Percentiles rank a stretch among this genome's conserved stretches.
Conservation (phyloP, 2,329 filamentous ascomycete genomes). For the Hawksworthiomyces lignivorus region DNA sequence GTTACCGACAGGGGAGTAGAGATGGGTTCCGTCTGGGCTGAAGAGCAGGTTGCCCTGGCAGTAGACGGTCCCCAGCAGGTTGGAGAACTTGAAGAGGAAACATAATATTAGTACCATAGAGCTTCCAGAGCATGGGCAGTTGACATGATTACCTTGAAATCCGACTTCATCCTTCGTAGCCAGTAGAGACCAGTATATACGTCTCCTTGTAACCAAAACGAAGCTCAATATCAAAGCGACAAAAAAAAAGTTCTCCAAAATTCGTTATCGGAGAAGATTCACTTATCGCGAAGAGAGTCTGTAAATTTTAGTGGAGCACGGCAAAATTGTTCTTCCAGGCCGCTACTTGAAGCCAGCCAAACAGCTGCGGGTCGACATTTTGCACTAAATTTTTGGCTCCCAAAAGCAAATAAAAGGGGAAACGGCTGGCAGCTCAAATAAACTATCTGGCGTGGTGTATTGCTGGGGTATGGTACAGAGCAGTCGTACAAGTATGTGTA, state of each 20-base stretch:
- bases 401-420: too few species aligned
- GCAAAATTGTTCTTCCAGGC: too few species aligned
- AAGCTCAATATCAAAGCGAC: not conserved
- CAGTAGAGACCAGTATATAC: too few species aligned
- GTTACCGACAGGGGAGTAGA: constrained; percentile 95
- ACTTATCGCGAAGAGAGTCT: constrained; percentile 6
- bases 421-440: too few species aligned
- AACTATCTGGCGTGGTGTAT: too few species aligned
- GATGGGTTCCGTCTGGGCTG: constrained; percentile 89
- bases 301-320: constrained; percentile 7
- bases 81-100: constrained; percentile 69
- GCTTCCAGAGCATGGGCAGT: too few species aligned
- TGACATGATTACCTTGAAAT: constrained; percentile 72
- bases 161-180: constrained; percentile 80
- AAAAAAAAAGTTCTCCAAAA: constrained; percentile 13
- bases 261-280: constrained; percentile 10
- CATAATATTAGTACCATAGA: not conserved
- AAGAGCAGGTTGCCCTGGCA: constrained; percentile 96
- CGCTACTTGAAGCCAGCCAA: too few species aligned
- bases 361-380: too few species aligned
- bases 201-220: not conserved
- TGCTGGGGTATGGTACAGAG: too few species aligned
- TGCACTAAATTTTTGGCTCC: too few species aligned
- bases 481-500: too few species aligned
- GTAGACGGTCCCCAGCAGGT: constrained; percentile 96